Evolutionary conservation across 805 yeast genomes (phyloP).

Genomic region (Yamadazyma philogaea): DNA sequence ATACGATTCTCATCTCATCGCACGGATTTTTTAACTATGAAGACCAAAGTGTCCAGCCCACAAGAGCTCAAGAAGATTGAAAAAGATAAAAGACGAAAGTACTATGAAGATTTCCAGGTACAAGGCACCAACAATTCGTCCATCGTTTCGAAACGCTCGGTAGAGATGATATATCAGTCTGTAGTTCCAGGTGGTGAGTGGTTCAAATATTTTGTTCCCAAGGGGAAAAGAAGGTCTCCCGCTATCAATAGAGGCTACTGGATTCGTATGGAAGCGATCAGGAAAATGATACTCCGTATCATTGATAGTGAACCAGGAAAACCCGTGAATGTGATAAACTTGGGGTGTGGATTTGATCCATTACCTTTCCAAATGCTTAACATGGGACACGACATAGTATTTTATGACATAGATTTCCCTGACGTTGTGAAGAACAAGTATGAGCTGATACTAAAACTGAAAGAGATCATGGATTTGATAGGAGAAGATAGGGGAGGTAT

Average conservation of each 20-base stretch:
- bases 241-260: slow-evolving; percentile 82
- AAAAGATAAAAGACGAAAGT: slow-evolving; percentile 46
- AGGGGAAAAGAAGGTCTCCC: slow-evolving; percentile 68
- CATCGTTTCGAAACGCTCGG: slow-evolving; percentile 78
- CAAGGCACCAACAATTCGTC: slow-evolving; percentile 85
- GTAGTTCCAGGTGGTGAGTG: slow-evolving; percentile 43
- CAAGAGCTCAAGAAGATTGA: slow-evolving; percentile 28
- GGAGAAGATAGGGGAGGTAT: slow-evolving; percentile 27
- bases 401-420: slow-evolving; percentile 74
- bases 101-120: slow-evolving; percentile 62
- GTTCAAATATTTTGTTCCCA: slow-evolving; percentile 66
- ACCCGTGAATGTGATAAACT: slow-evolving; percentile 46
- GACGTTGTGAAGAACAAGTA: slow-evolving; percentile 59
- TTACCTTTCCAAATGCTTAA: slow-evolving; percentile 38
- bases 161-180: slow-evolving; percentile 55
- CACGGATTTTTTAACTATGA: slow-evolving; percentile 2
- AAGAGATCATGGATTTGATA: slow-evolving; percentile 46
- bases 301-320: slow-evolving; percentile 16
- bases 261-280: slow-evolving; percentile 72
- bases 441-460: slow-evolving; percentile 46
- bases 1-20: slow-evolving; percentile 1
- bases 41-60: slow-evolving; percentile 11
- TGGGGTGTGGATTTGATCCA: slow-evolving; percentile 74
- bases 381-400: slow-evolving; percentile 37
- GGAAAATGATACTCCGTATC: slow-evolving; percentile 49